A percentile compares a stretch with the other conserved stretches of the same genome.
Conservation (phyloP, 176 grass and related monocot species). For the Triticum timopheevii region DNA sequence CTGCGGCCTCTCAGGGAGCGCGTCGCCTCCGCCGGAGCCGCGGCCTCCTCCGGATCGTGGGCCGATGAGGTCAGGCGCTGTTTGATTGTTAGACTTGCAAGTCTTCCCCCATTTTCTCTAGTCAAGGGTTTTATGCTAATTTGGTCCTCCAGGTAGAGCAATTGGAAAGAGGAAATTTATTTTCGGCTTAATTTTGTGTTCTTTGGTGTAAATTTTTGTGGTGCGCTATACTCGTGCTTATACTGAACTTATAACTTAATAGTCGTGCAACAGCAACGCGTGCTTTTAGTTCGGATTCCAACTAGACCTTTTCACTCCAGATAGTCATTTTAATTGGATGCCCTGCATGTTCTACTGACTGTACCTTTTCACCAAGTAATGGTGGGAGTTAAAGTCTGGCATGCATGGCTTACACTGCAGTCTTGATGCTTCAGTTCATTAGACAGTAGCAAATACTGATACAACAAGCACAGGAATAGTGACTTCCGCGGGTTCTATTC, state of each 20-base stretch:
- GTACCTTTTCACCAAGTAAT: background rate
- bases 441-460: background rate
- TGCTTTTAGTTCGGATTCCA: background rate
- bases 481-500: background rate
- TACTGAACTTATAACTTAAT: background rate
- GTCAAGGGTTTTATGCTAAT: conserved; percentile 12
- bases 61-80: conserved; percentile 60
- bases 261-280: background rate
- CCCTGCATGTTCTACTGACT: background rate
- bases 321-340: background rate
- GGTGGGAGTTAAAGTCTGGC: background rate
- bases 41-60: conserved; percentile 56
- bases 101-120: background rate
- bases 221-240: background rate
- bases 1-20: conserved; percentile 77
- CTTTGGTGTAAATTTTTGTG: background rate
- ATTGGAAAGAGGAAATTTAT: background rate
- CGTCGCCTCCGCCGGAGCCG: conserved; percentile 41
- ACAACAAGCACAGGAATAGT: background rate
- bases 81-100: background rate
- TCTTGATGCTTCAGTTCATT: background rate
- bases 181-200: conserved; percentile 15
- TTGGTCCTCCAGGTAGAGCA: background rate
- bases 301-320: background rate
- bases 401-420: background rate